Conservation (phyloP, 108 stramenopile genomes). For the Nitzschia inconspicua region DNA sequence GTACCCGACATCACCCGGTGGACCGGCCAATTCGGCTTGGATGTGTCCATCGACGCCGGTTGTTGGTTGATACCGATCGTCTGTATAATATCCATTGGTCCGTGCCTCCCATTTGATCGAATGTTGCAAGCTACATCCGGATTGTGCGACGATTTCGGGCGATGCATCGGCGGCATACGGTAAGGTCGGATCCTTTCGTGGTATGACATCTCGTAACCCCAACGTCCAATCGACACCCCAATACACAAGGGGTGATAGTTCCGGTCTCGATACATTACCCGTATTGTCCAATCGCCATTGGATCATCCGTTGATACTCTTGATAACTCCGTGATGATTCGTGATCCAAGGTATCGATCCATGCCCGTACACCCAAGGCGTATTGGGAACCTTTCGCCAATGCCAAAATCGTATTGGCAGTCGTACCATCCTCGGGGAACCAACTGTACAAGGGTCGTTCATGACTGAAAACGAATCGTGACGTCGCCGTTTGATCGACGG, state of each 20-base stretch:
- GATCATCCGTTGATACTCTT: conserved; percentile 57
- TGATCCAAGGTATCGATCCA: conserved; percentile 59
- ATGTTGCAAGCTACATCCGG: conserved; percentile 60
- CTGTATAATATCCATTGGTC: conserved; percentile 45
- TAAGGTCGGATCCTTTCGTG: conserved; percentile 52
- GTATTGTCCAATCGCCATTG: conserved; percentile 52
- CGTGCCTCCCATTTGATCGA: conserved; percentile 53
- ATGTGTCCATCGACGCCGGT: conserved; percentile 52
- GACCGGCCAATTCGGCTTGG: conserved; percentile 61
- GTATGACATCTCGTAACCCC: conserved; percentile 57
- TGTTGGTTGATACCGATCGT: conserved; percentile 57
- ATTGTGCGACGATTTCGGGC: conserved; percentile 56
- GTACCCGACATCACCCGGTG: conserved; percentile 79
- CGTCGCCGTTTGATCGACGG: conserved; percentile 66
- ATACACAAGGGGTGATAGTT: conserved; percentile 40
- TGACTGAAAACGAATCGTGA: conserved; percentile 45
- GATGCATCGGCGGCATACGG: conserved; percentile 72
- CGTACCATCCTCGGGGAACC: conserved; percentile 27
- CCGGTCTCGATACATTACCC: conserved; percentile 31
- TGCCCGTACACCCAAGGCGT: conserved; percentile 44
- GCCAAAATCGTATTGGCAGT: conserved; percentile 17
- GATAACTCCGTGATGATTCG: conserved; percentile 69
- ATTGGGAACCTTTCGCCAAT: conserved; percentile 36
- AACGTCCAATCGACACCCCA: conserved; percentile 68
- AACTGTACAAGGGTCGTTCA: conserved; percentile 66